These are phyloP conservation scores for Xerocomus potaroensis DNA, from an alignment of 768 basidiomycete genomes.

Conservation along the genomic window DNA sequence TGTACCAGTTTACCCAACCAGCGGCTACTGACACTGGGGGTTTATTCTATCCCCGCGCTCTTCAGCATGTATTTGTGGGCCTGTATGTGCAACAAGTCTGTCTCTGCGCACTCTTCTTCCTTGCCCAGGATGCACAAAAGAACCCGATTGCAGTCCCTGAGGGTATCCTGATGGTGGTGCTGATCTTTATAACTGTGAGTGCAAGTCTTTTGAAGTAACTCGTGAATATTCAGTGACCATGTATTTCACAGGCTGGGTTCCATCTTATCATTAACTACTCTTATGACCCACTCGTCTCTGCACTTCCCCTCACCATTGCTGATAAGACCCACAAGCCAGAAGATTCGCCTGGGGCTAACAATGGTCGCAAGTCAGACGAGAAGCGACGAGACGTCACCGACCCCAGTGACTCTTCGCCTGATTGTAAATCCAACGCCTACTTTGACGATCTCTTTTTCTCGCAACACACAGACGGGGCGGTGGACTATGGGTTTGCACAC, in stretches of 20 bases:
- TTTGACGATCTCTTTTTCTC: slow-evolving; percentile 22
- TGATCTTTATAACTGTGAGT: slow-evolving; percentile 79
- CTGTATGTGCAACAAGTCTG: slow-evolving; percentile 89
- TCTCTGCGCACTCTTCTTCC: slow-evolving; percentile 86
- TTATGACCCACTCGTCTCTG: slow-evolving; percentile 70
- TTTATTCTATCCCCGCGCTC: slow-evolving; percentile 90
- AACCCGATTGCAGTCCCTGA: slow-evolving; percentile 62
- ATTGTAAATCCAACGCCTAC: slow-evolving; percentile 3
- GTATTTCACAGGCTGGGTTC: slow-evolving; percentile 48
- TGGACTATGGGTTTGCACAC: slow-evolving; percentile 76
- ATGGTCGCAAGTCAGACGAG: slow-evolving; percentile 9
- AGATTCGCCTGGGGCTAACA: background rate
- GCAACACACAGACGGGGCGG: slow-evolving; percentile 21
- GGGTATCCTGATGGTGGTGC: slow-evolving; percentile 78
- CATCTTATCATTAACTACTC: slow-evolving; percentile 72
- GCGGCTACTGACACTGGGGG: slow-evolving; percentile 79
- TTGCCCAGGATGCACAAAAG: slow-evolving; percentile 53
- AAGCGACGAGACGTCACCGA: slow-evolving; percentile 14
- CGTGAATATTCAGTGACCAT: background rate
- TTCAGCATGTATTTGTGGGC: slow-evolving; percentile 91
- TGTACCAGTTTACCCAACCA: slow-evolving; percentile 74
- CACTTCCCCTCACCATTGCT: slow-evolving; percentile 76
- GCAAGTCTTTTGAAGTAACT: too few relatives aligned
- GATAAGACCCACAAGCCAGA: slow-evolving; percentile 51
- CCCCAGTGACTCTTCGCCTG: slow-evolving; percentile 6